Base-by-base conservation (phyloP, 345 rosid genomes). In the Viola odorata region DNA sequence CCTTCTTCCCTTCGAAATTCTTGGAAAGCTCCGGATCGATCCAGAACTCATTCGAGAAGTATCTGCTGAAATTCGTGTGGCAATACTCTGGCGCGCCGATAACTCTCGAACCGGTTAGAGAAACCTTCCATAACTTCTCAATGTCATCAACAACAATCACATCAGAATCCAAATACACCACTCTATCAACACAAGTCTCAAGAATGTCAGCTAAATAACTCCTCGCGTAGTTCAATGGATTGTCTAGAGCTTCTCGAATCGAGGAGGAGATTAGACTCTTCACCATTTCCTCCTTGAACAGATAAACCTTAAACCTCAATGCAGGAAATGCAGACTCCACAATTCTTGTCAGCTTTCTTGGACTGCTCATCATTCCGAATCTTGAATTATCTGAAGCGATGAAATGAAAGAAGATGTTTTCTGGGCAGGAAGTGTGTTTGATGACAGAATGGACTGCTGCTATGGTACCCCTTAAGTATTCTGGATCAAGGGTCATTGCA, bases 71-170 rank as follows among this genome's bases (percentile, higher is more conserved):
- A 58, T 84, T 78, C 1, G 88, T 85, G 9, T 76, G 86, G 67
- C 94, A 87, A 40, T 87, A 82, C 68, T 84, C 88, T 0, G 90
- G 94, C 14, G 90, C 88, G 0, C 84, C 94, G 55, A 84, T 76
- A 4, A 79, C 82, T 54, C 79, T 84, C 13, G 50, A 47, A 5
- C 69, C 78, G 32, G 71, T 82, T 83, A 82, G 79, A 12, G 81
- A 80, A 0, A 79, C 84, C 3, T 42, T 64, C 95, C 95, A 87
- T 7, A 81, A 62, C 66, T 81, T 75, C 32, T 62, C 72, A 15
- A 81, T 60, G 37, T 84, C 90, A 12, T 87, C 95, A 5, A 84
- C 90, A 2, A 82, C 82, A 0, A 84, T 81, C 0, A 81, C 81
- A 75, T 87, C 95, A 0, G 90, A 84, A 53, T 87, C 95, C 57